These are phyloP conservation scores for Diplodia mutila DNA, from an alignment of 2,329 filamentous ascomycete species.

Conservation along the genomic window DNA sequence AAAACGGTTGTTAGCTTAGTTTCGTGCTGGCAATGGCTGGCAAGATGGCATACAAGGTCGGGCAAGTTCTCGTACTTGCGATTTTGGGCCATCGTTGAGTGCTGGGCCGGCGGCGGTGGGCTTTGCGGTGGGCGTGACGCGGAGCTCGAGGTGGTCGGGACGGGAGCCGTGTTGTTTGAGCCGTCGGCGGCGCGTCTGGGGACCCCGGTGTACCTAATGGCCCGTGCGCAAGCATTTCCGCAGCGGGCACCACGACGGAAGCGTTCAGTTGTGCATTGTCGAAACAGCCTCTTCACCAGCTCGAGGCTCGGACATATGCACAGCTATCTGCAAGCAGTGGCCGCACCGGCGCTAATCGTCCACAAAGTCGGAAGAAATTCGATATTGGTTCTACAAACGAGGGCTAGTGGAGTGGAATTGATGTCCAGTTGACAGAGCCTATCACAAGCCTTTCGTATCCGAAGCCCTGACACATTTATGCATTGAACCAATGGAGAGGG, in stretches of 20 bases:
- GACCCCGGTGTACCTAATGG: background rate
- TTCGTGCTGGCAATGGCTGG: background rate
- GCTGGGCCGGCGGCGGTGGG: background rate
- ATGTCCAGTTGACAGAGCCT: background rate
- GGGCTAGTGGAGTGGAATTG: background rate
- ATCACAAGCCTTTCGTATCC: background rate
- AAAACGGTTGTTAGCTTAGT: conserved; percentile 50
- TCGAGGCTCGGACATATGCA: background rate
- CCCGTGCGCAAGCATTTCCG: conserved; percentile 10
- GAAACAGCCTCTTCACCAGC: background rate
- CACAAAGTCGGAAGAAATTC: background rate
- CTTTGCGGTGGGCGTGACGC: conserved; percentile 1
- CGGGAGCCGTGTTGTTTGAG: conserved; percentile 23
- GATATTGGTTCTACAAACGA: background rate
- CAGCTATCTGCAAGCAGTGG: background rate
- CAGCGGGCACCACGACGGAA: background rate
- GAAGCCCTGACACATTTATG: background rate
- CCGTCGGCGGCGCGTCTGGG: conserved; percentile 1
- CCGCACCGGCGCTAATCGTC: background rate
- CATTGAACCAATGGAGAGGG: background rate
- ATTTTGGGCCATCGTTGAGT: conserved; percentile 25
- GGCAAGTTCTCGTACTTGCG: conserved; percentile 31
- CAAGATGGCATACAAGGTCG: conserved; percentile 27
- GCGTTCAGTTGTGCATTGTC: background rate
- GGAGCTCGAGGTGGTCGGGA: background rate